Percentiles rank a stretch among this genome's conserved stretches.
Evolutionary conservation across 768 basidiomycete genomes (phyloP).

Genomic region (Melanogaster broomeanus): DNA sequence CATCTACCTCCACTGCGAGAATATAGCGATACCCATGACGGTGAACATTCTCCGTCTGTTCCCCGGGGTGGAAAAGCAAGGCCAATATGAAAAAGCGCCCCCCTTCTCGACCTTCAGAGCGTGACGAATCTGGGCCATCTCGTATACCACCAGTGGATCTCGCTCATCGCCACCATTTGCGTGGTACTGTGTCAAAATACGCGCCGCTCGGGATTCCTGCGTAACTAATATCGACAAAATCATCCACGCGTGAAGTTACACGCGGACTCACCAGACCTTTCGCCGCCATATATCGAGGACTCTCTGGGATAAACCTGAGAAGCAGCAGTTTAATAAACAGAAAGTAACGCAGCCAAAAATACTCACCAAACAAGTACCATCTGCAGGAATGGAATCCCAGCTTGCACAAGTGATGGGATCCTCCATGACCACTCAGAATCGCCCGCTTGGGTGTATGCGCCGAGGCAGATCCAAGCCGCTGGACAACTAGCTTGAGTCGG

Average conservation of each 20-base stretch:
- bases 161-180: slow-evolving; percentile 58
- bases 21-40: slow-evolving; percentile 65
- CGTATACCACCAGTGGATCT: slow-evolving; percentile 54
- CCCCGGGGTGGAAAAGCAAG: slow-evolving; percentile 61
- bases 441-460: slow-evolving; percentile 37
- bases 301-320: slow-evolving; percentile 65
- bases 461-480: slow-evolving; percentile 52
- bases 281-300: slow-evolving; percentile 65
- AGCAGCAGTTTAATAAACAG: background rate
- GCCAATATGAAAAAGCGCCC: slow-evolving; percentile 47
- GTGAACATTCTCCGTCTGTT: slow-evolving; percentile 70
- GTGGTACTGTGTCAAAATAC: slow-evolving; percentile 71
- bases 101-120: slow-evolving; percentile 66
- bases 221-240: background rate
- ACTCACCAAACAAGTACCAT: slow-evolving; percentile 52
- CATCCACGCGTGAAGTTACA: background rate
- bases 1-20: slow-evolving; percentile 72
- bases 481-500: background rate
- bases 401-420: slow-evolving; percentile 64
- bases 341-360: background rate
- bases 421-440: slow-evolving; percentile 62
- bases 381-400: slow-evolving; percentile 56
- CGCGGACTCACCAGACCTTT: slow-evolving; percentile 50
- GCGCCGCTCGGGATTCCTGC: slow-evolving; percentile 58
- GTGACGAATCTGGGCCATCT: slow-evolving; percentile 68